Conservation (phyloP, 208 protist species). For the Leishmania martiniquensis region DNA sequence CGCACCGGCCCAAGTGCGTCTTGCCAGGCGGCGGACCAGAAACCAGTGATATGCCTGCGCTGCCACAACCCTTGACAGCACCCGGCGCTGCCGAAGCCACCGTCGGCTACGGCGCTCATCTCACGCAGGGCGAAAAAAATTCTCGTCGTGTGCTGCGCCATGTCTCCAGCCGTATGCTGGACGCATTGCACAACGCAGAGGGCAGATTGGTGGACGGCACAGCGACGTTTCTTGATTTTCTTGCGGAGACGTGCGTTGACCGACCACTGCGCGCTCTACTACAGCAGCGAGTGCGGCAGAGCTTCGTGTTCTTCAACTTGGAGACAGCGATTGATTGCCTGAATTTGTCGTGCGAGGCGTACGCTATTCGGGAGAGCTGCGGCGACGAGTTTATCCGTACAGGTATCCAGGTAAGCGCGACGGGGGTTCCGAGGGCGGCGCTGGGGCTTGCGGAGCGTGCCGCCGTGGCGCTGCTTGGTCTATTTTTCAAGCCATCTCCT, state of each 20-base stretch:
- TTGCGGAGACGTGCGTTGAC: conserved; percentile 36
- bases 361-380: conserved; percentile 45
- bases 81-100: neutral
- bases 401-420: conserved; percentile 34
- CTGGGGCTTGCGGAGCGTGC: conserved; percentile 27
- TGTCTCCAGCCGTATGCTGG: conserved; percentile 28
- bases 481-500: conserved; percentile 26
- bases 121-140: neutral
- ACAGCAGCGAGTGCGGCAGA: conserved; percentile 24
- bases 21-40: neutral
- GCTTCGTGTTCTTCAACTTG: conserved; percentile 87
- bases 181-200: conserved; percentile 26
- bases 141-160: conserved; percentile 8
- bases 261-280: conserved; percentile 30
- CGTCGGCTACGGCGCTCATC: neutral
- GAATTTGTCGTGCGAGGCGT: conserved; percentile 82
- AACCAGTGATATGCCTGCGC: neutral
- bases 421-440: conserved; percentile 26
- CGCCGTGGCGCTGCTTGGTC: conserved; percentile 13
- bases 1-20: neutral
- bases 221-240: conserved; percentile 34
- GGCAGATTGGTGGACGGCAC: conserved; percentile 35
- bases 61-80: neutral
- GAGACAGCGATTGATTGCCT: conserved; percentile 90
- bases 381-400: conserved; percentile 35